Base-by-base conservation (phyloP, 495 filamentous ascomycete species). In the Aspergillus affinis region DNA sequence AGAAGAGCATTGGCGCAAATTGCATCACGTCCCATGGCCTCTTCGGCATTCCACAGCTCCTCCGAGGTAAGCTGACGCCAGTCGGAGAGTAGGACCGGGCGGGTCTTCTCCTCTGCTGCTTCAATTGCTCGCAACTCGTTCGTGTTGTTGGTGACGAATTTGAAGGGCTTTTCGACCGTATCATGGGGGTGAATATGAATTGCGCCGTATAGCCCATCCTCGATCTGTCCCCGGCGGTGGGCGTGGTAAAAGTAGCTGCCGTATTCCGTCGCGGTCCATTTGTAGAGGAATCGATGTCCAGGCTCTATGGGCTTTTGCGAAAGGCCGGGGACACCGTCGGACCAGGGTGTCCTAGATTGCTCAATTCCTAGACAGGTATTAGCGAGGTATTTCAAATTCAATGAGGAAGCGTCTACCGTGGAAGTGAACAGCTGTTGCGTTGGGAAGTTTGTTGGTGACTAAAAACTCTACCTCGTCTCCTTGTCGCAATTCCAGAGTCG, bases 381-480 rank as follows among this genome's bases (percentile, higher is more conserved):
- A 23, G n/a, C 5, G 17, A 44, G 1, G 19, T 4, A 10, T 41
- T 41, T 32, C 26, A 4, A 32, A 20, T 15, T 21, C 18, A 23
- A 18, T 6, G 7, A 32, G 30, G 51, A 32, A 50, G 17, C 19
- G 20, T 65, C 55, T 54, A 70, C 83, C 81, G 61, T 85, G 82
- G 50, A 80, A 84, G 61, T 85, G 82, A 9, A 85, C 68, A 7
- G 79, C 79, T 0, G 76, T 78, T 48, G 82, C 78, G 36, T 80
- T 80, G 0, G 84, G 83, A 56, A 81, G 72, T 2, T 72, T 69
- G 69, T 87, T 88, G 56, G 75, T 70, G 7, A 88, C 83, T 17
- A 80, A 75, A 18, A 89, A 82, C 44, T 86, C 74, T 57, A 88
- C 84, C 50, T 76, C 74, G 62, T 88, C 84, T 4, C 85, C 85